Conservation (phyloP, 2,329 filamentous ascomycete genomes). For the Emmonsiellopsis sp. region DNA sequence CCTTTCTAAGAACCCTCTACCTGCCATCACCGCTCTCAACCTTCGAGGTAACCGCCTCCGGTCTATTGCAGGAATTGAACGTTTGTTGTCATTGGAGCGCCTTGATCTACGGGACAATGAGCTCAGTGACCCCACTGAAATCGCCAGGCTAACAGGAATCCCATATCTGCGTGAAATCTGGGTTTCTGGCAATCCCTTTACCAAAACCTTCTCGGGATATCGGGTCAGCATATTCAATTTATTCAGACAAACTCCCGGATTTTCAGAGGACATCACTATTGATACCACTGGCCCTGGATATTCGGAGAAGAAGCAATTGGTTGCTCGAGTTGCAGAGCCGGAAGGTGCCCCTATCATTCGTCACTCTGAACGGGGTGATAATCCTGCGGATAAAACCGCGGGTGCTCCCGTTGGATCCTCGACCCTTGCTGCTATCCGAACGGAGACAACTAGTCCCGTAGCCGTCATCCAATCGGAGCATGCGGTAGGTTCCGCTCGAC, state of each 20-base stretch:
- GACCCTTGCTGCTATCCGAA: constrained; percentile 3
- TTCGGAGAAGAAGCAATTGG: constrained; percentile 71
- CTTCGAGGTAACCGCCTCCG: constrained; percentile 78
- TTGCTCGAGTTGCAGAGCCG: constrained; percentile 69
- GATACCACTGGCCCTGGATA: constrained; percentile 78
- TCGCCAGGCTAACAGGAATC: constrained; percentile 80
- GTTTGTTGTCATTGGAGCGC: constrained; percentile 76
- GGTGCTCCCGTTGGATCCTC: constrained; percentile 6
- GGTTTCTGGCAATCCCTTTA: constrained; percentile 86
- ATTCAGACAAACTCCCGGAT: constrained; percentile 82
- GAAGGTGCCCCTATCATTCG: constrained; percentile 70
- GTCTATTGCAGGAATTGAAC: constrained; percentile 83
- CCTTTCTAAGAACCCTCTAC: constrained; percentile 72
- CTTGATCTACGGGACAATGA: constrained; percentile 87
- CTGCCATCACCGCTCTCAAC: constrained; percentile 88
- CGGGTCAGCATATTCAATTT: constrained; percentile 90
- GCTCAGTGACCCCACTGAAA: constrained; percentile 79
- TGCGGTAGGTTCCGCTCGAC: constrained; percentile 26
- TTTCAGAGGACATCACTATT: constrained; percentile 81
- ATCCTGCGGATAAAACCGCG: constrained; percentile 16
- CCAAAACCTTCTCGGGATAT: constrained; percentile 74
- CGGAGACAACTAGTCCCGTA: constrained; percentile 7
- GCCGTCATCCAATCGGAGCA: constrained; percentile 15
- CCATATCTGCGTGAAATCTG: constrained; percentile 89
- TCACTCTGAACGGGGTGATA: constrained; percentile 52